A percentile compares a stretch with the other conserved stretches of the same genome.
These are phyloP conservation scores for Amauroascus verrucosus DNA, from an alignment of 2,329 filamentous ascomycete species.

Conservation along the genomic window DNA sequence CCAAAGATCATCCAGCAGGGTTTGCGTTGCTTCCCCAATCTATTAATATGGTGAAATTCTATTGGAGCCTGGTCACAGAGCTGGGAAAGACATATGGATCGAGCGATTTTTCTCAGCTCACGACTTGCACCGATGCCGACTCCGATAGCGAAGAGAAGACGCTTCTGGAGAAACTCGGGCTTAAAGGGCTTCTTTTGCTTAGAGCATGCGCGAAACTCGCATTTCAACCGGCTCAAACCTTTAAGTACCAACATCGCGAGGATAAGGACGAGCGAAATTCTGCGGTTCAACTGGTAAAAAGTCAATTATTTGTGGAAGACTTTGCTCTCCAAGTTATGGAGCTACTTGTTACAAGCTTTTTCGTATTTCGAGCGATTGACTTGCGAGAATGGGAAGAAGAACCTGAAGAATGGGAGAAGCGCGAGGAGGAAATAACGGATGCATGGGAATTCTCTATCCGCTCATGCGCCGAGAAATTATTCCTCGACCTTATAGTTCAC, in stretches of 20 bases:
- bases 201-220: slow-evolving; percentile 77
- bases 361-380: slow-evolving; percentile 76
- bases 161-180: slow-evolving; percentile 64
- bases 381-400: slow-evolving; percentile 89
- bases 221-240: slow-evolving; percentile 67
- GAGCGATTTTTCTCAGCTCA: slow-evolving; percentile 24
- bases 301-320: slow-evolving; percentile 61
- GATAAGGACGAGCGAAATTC: slow-evolving; percentile 65
- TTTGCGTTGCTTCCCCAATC: slow-evolving; percentile 76
- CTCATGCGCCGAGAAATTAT: slow-evolving; percentile 86
- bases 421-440: slow-evolving; percentile 72
- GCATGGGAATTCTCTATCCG: slow-evolving; percentile 89
- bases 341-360: slow-evolving; percentile 73
- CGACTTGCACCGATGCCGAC: slow-evolving; percentile 36
- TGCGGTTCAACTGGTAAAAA: slow-evolving; percentile 60
- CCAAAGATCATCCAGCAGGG: slow-evolving; percentile 64
- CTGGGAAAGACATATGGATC: slow-evolving; percentile 59
- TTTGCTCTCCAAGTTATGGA: slow-evolving; percentile 76
- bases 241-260: slow-evolving; percentile 68
- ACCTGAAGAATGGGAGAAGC: slow-evolving; percentile 88
- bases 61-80: slow-evolving; percentile 71
- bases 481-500: slow-evolving; percentile 80
- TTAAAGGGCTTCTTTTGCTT: slow-evolving; percentile 74
- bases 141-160: slow-evolving; percentile 41
- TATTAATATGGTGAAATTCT: slow-evolving; percentile 63